Percentiles rank a stretch among this genome's conserved stretches.
Evolutionary conservation across 371 early-diverging fungal genomes (phyloP).

Genomic region (Basidiobolus meristosporus): DNA sequence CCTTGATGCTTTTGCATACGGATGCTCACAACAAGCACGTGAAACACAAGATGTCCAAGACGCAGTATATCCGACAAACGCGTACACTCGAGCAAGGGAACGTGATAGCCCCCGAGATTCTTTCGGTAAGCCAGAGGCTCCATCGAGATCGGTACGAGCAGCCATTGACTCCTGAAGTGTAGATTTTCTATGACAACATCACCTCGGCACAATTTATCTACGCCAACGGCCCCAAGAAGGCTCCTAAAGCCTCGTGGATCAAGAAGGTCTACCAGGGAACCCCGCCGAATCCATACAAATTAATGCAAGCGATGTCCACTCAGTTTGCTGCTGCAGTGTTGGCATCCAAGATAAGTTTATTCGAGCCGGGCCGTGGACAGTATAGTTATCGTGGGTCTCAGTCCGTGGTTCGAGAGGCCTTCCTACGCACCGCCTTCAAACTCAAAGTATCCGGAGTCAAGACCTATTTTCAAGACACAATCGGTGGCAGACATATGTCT

Average conservation of each 20-base stretch:
- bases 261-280: neutral
- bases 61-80: constrained; percentile 57
- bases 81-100: constrained; percentile 39
- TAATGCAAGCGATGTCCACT: neutral
- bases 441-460: constrained; percentile 3
- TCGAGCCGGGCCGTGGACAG: constrained; percentile 1
- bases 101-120: constrained; percentile 41
- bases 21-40: constrained; percentile 82
- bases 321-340: too few species aligned
- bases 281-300: neutral
- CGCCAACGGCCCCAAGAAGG: too few species aligned
- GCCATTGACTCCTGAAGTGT: neutral
- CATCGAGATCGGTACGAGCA: neutral
- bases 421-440: constrained; percentile 4
- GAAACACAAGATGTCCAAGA: constrained; percentile 64
- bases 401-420: constrained; percentile 2
- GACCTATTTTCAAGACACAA: neutral
- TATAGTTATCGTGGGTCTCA: constrained; percentile 4
- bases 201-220: constrained; percentile 28
- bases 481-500: constrained; percentile 3
- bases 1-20: too few species aligned
- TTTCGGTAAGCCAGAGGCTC: too few species aligned
- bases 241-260: too few species aligned
- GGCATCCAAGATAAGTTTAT: too few species aligned
- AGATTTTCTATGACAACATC: constrained; percentile 64